Evolutionary conservation across 1,284 basidiomycete genomes (phyloP).

Genomic region (Trichosporon inkin): DNA sequence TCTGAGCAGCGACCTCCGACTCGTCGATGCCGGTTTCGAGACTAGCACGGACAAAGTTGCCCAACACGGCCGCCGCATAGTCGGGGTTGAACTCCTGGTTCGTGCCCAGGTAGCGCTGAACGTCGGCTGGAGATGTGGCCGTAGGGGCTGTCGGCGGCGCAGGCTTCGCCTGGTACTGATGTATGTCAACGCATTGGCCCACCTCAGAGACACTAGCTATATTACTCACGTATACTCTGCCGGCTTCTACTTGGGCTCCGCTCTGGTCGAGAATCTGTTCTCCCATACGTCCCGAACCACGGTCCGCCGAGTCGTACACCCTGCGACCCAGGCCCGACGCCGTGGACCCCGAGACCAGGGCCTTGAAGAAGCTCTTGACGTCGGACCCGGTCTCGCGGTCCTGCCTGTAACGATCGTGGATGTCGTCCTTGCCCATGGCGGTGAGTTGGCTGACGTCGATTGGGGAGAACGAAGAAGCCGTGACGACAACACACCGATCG

Average conservation of each 20-base stretch:
- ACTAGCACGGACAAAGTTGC: conserved; percentile 11
- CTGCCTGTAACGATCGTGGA: conserved; percentile 19
- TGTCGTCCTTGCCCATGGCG: conserved; percentile 8
- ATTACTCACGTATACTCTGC: conserved; percentile 9
- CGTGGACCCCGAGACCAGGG: conserved; percentile 7
- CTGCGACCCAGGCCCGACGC: conserved; percentile 14
- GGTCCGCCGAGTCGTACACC: conserved; percentile 15
- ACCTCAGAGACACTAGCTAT: neutral
- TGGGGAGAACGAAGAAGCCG: neutral
- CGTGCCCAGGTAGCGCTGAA: conserved; percentile 14
- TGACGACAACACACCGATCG: neutral
- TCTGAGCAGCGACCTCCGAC: neutral
- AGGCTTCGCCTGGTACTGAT: conserved; percentile 14
- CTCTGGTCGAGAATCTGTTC: neutral
- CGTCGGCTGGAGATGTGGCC: conserved; percentile 10
- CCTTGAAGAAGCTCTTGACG: conserved; percentile 16
- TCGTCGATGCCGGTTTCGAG: neutral
- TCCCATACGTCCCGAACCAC: conserved; percentile 4
- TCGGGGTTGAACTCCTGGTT: conserved; percentile 17
- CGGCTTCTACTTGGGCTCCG: neutral
- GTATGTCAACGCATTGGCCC: neutral
- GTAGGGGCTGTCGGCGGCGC: conserved; percentile 12
- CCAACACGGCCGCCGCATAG: conserved; percentile 14
- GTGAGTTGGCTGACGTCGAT: neutral
- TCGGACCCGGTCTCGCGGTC: conserved; percentile 4